These are phyloP conservation scores for Aspergillus heteromorphus DNA, from an alignment of 495 filamentous ascomycete species.

Conservation along the genomic window DNA sequence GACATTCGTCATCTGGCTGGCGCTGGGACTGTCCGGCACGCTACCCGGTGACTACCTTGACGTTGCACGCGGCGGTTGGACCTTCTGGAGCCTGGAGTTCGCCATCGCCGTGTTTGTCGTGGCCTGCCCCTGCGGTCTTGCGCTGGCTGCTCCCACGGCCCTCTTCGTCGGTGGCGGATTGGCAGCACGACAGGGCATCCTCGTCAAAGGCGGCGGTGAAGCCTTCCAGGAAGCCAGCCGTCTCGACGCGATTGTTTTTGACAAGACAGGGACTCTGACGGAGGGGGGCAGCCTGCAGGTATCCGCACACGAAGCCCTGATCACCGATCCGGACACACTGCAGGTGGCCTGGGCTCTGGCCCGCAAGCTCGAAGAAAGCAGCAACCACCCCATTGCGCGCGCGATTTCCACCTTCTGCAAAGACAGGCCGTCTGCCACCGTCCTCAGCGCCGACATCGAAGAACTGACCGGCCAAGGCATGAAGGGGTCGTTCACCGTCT, in stretches of 20 bases:
- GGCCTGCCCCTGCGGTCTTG: constrained; percentile 90
- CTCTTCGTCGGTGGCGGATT: constrained; percentile 87
- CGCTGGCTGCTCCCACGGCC: constrained; percentile 86
- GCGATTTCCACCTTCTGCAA: constrained; percentile 70
- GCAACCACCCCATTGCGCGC: constrained; percentile 81
- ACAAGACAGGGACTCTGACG: constrained; percentile 93
- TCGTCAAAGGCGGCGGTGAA: constrained; percentile 93
- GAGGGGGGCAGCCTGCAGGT: constrained; percentile 76
- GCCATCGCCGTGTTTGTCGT: constrained; percentile 94
- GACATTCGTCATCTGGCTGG: constrained; percentile 82
- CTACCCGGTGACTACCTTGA: constrained; percentile 66
- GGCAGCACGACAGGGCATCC: constrained; percentile 80
- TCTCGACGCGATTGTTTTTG: constrained; percentile 84
- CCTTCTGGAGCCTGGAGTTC: constrained; percentile 83
- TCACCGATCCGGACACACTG: constrained; percentile 29
- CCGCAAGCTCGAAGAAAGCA: constrained; percentile 69
- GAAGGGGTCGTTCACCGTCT: constrained; percentile 58
- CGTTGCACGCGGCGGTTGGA: constrained; percentile 66
- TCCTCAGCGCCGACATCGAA: constrained; percentile 48
- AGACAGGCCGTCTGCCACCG: constrained; percentile 22
- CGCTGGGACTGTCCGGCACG: constrained; percentile 62
- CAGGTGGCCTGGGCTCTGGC: constrained; percentile 49
- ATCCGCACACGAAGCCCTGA: constrained; percentile 60
- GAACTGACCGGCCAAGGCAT: constrained; percentile 83
- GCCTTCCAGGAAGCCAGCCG: constrained; percentile 91